A percentile compares a stretch with the other conserved stretches of the same genome.
These are phyloP conservation scores for Trypanosoma brucei DNA, from an alignment of 208 protist genomes.

Conservation along the genomic window DNA sequence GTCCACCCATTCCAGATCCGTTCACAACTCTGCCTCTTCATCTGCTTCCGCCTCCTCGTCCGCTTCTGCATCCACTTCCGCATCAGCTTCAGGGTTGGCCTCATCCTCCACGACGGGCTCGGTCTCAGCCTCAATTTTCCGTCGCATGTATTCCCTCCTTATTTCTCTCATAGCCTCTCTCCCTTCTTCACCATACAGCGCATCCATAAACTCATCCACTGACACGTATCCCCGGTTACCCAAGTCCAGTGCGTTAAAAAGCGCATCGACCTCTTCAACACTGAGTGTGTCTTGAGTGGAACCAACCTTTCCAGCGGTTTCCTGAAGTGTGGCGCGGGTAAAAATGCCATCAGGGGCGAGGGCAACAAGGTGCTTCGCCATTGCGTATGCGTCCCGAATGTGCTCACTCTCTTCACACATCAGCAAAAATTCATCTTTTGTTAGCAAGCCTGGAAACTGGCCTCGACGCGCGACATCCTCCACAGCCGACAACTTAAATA, in stretches of 20 bases:
- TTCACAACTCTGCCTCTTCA: constrained; percentile 11
- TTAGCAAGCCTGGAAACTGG: constrained; percentile 68
- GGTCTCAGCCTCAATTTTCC: not conserved
- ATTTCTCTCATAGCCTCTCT: constrained; percentile 37
- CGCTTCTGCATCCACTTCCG: constrained; percentile 16
- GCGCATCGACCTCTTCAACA: constrained; percentile 70
- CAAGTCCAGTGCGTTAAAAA: constrained; percentile 69
- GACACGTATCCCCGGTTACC: constrained; percentile 70
- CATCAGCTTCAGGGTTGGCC: not conserved
- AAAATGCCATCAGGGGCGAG: constrained; percentile 66
- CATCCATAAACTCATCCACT: constrained; percentile 64
- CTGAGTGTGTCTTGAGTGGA: constrained; percentile 37
- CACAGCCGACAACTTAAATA: constrained; percentile 43
- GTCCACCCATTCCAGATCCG: too few relatives aligned
- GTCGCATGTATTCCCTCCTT: constrained; percentile 28
- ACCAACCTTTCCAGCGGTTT: constrained; percentile 41
- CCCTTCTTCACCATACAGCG: constrained; percentile 71
- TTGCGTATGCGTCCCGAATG: constrained; percentile 40
- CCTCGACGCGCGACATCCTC: constrained; percentile 48
- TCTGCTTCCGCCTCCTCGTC: constrained; percentile 17
- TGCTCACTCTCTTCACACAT: constrained; percentile 64
- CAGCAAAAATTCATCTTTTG: constrained; percentile 53
- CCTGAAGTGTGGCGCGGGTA: constrained; percentile 71
- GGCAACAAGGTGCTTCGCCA: constrained; percentile 67
- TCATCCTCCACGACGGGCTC: not conserved